These are phyloP conservation scores for Cyberlindnera americana DNA, from an alignment of 805 yeast genomes.

Conservation along the genomic window DNA sequence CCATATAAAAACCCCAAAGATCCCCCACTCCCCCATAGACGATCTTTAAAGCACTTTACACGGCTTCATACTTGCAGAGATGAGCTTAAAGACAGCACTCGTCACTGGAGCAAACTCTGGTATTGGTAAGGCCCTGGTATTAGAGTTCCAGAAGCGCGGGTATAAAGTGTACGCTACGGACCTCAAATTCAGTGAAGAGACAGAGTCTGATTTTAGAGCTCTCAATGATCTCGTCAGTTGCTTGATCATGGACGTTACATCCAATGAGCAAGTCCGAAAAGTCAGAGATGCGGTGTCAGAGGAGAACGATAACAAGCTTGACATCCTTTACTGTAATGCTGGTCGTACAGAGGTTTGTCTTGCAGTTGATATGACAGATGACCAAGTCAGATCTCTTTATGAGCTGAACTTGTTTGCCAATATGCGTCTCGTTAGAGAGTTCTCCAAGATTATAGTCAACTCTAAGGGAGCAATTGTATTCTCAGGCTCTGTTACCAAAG, in stretches of 20 bases:
- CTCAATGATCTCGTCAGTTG: slow-evolving; percentile 4
- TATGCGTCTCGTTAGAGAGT: slow-evolving; percentile 36
- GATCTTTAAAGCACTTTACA: neutral
- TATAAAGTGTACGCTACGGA: slow-evolving; percentile 38
- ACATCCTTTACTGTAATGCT: slow-evolving; percentile 42
- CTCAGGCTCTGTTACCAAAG: slow-evolving; percentile 38
- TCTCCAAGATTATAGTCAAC: slow-evolving; percentile 32
- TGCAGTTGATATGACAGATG: slow-evolving; percentile 33
- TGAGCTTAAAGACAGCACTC: slow-evolving; percentile 34
- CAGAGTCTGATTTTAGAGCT: slow-evolving; percentile 23
- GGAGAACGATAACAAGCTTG: slow-evolving; percentile 31
- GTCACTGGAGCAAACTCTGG: slow-evolving; percentile 63
- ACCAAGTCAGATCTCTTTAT: slow-evolving; percentile 20
- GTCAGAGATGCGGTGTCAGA: slow-evolving; percentile 25
- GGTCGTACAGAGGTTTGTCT: slow-evolving; percentile 31
- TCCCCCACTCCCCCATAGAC: too few relatives aligned
- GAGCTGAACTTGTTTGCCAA: slow-evolving; percentile 40
- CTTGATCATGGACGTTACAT: slow-evolving; percentile 34
- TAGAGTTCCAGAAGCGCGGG: slow-evolving; percentile 42
- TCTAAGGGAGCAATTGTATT: slow-evolving; percentile 38
- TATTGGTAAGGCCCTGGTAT: slow-evolving; percentile 48
- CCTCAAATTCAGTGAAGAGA: slow-evolving; percentile 28
- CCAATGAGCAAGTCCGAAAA: slow-evolving; percentile 26
- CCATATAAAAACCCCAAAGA: too few relatives aligned
- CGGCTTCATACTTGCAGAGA: too few relatives aligned